Evolutionary conservation across 352 stramenopile genomes (phyloP).

Genomic region (Pythium guiyangense): DNA sequence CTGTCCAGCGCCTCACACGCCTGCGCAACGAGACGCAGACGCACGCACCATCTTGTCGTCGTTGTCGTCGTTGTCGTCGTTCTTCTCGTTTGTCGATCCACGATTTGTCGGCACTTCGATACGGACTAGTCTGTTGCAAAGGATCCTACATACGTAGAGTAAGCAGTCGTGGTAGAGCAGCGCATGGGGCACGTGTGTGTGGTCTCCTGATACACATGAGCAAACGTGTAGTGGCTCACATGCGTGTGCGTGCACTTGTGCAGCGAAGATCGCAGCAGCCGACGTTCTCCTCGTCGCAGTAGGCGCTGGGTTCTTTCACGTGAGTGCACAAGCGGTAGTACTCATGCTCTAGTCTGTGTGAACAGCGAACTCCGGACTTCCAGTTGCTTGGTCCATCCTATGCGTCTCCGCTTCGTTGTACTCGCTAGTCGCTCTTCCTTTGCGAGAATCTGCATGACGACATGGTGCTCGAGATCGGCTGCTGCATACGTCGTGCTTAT

Average conservation of each 20-base stretch:
- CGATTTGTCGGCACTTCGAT: neutral
- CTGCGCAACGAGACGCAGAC: neutral
- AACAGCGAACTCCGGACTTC: conserved; percentile 76
- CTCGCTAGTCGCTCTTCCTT: neutral
- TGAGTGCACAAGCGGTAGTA: too few species aligned
- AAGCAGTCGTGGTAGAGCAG: neutral
- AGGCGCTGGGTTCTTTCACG: conserved; percentile 82
- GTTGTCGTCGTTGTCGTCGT: too few species aligned
- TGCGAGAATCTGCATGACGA: conserved; percentile 66
- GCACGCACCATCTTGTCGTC: conserved; percentile 10
- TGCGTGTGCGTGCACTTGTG: neutral
- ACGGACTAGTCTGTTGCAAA: too few species aligned
- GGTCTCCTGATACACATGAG: neutral
- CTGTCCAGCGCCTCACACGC: neutral
- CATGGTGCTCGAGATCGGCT: conserved; percentile 83
- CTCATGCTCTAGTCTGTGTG: neutral
- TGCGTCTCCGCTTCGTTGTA: too few species aligned
- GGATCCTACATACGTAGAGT: neutral
- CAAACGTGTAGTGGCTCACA: neutral
- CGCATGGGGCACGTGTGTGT: conserved; percentile 3
- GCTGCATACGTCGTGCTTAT: conserved; percentile 34
- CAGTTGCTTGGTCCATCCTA: conserved; percentile 45
- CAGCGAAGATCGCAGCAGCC: conserved; percentile 63
- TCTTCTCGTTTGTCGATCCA: conserved; percentile 2
- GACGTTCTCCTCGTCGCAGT: conserved; percentile 87